Evolutionary conservation across 805 yeast genomes (phyloP).

Genomic region (Clavispora fructus): DNA sequence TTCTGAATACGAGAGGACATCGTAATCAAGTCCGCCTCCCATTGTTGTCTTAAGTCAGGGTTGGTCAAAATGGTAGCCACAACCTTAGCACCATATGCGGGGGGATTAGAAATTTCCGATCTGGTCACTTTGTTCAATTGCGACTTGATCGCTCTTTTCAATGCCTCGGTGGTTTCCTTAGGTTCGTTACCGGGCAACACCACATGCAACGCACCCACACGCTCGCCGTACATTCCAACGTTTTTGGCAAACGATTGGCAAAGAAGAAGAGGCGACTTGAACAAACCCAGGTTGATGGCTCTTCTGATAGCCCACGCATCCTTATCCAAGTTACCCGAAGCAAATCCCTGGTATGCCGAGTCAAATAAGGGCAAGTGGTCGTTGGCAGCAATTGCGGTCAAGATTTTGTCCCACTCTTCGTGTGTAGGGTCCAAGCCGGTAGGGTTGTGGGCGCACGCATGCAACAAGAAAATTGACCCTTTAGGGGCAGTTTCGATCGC

Average conservation of each 20-base stretch:
- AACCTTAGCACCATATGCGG: slow-evolving; percentile 91
- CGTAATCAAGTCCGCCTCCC: slow-evolving; percentile 78
- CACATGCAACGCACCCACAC: slow-evolving; percentile 89
- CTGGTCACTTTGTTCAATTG: slow-evolving; percentile 75
- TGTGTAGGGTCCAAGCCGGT: slow-evolving; percentile 91
- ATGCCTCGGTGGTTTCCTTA: slow-evolving; percentile 3
- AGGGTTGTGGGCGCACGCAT: slow-evolving; percentile 97
- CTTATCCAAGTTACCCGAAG: slow-evolving; percentile 75
- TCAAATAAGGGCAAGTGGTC: slow-evolving; percentile 83
- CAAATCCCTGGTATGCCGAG: slow-evolving; percentile 96
- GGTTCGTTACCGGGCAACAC: slow-evolving; percentile 38
- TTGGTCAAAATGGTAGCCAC: slow-evolving; percentile 70
- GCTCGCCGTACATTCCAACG: slow-evolving; percentile 95
- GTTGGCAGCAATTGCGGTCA: slow-evolving; percentile 53
- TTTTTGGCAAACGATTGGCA: slow-evolving; percentile 97
- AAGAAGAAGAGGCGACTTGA: slow-evolving; percentile 53
- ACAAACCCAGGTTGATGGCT: slow-evolving; percentile 41
- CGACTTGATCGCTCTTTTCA: slow-evolving; percentile 41
- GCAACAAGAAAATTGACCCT: slow-evolving; percentile 78
- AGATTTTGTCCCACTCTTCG: slow-evolving; percentile 73
- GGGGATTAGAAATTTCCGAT: slow-evolving; percentile 88
- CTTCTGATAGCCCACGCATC: slow-evolving; percentile 81
- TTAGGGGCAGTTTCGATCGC: slow-evolving; percentile 62
- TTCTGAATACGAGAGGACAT: slow-evolving; percentile 80
- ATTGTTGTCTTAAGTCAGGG: slow-evolving; percentile 63